Base-by-base conservation (phyloP, 2,329 filamentous ascomycete species). In the Aspergillus uvarum region DNA sequence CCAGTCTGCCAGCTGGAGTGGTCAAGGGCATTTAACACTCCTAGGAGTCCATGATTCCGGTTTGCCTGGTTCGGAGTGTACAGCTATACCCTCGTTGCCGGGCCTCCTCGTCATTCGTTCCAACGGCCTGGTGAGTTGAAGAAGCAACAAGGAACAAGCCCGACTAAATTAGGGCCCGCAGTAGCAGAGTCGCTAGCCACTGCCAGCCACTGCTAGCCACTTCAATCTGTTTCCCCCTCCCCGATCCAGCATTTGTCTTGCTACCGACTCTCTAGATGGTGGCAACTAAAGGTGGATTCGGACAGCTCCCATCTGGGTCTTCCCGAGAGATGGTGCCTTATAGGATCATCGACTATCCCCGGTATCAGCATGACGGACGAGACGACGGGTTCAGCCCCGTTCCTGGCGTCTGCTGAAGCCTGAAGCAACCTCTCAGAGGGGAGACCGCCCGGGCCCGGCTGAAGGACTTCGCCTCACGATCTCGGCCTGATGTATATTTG, bases 401-500 rank as follows among this genome's bases (percentile, higher is more conserved):
- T 44, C 38, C 38, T 44, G 38, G 38, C 38, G 38, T 44, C 38
- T 44, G 38, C 16, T 16, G 38, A 44, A 44, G 38, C 14, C 38
- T 19, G 38, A 16, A 16, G 51, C 29, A 52, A 19, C 31, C 21
- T 49, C 21, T 24, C 19, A 49, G 47, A 44, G 14, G 26, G 6
- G 16, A 10, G 38, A 14, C 38, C 38, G 38, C 38, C 38, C 38
- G 38, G 38, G 38, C 16, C 38, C 38, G 38, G 47, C 51, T 35
- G 29, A 35, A 38, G 22, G 29, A 7, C 29, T 12, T 31, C 11
- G 29, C 24, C 47, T 22, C 21, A 31, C 19, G 51, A 52, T 52
- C 51, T 35, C 51, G 51, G 51, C 51, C 51, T 54, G 52, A 47
- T 47, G 52, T 47, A 47, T 54, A 54, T 29, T 47, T 47, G 52